phyloP scores from a whole-genome alignment of 179 eudicot species.

The Nepenthes alata region DNA sequence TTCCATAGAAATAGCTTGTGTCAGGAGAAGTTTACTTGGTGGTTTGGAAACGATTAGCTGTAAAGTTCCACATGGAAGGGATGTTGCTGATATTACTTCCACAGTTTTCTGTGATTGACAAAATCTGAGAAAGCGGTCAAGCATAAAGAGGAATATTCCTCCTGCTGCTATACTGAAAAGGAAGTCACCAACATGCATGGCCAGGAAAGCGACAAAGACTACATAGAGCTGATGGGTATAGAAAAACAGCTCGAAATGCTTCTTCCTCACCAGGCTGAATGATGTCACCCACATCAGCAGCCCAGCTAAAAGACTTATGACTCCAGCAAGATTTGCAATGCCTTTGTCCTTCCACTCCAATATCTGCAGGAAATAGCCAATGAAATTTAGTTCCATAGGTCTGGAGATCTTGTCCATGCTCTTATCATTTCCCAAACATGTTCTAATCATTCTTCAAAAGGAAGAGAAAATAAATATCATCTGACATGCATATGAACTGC shows the following conservation, averaged over 20 bases:
- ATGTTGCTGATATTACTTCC: conserved; percentile 54
- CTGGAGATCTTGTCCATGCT: no score
- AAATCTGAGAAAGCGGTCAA: conserved; percentile 83
- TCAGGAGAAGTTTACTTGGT: conserved; percentile 25
- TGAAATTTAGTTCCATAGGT: no score
- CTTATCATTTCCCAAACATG: no score
- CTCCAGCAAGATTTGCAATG: conserved; percentile 70
- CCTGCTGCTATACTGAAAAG: conserved; percentile 55
- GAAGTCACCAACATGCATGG: conserved; percentile 78
- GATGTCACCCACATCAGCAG: conserved; percentile 88
- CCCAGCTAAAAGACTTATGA: conserved; percentile 65
- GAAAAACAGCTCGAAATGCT: conserved; percentile 71
- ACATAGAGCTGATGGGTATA: conserved; percentile 83
- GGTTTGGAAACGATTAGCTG: conserved; percentile 80
- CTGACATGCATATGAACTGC: no score
- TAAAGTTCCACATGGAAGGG: conserved; percentile 70
- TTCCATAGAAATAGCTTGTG: no score
- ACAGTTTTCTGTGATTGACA: conserved; percentile 78
- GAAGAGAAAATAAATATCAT: no score
- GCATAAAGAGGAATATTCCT: conserved; percentile 77
- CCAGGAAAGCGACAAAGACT: conserved; percentile 66
- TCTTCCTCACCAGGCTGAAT: conserved; percentile 51
- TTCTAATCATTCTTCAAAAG: no score
- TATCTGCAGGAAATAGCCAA: conserved; percentile 31
- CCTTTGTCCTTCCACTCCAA: conserved; percentile 51